Evolutionary conservation across 2,329 filamentous ascomycete species (phyloP), one percentile per base, ranked within the genome.

Genomic region (Aaosphaeria arxii): DNA sequence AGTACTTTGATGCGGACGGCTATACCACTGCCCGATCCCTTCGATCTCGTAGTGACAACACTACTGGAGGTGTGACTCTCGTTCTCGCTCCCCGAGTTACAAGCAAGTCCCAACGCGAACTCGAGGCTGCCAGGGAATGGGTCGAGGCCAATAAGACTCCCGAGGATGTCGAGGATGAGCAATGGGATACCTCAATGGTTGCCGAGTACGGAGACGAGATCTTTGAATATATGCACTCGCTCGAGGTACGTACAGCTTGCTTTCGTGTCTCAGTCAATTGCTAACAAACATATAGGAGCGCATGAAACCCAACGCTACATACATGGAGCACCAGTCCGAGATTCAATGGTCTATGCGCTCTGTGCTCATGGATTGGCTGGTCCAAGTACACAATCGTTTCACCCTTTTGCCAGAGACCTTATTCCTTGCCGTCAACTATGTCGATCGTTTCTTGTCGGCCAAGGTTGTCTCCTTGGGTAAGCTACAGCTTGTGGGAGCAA

Each of bases 341-440:
- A 95, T 99, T 48, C 89, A 96, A 67, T 99, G 94, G 94, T 96
- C 91, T 3, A 99, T 97, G 94, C 89, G 94, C 42, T 87, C 91
- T 5, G 90, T 97, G 24, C 79, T 99, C 46, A 95, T 99, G 85
- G 94, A 97, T 71, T 99, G 94, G 94, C 80, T 99, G 40, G 88
- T 97, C 42, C 91, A 99, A 70, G 94, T 99, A 30, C 94, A 99
- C 69, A 84, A 86, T 59, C 89, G 94, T 33, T 99, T 99, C 74
- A 84, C 82, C 33, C 81, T 99, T 30, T 82, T 97, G 6, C 92
- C 92, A 0, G 94, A 99, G 77, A 99, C 94, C 0, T 77, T 99
- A 5, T 99, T 96, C 74, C 82, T 97, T 49, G 88, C 87, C 29
- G 89, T 95, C 74, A 99, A 99, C 76, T 96, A 94, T 72, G 91